Conservation (phyloP, 768 basidiomycete genomes). For the Cyclocybe cylindracea region DNA sequence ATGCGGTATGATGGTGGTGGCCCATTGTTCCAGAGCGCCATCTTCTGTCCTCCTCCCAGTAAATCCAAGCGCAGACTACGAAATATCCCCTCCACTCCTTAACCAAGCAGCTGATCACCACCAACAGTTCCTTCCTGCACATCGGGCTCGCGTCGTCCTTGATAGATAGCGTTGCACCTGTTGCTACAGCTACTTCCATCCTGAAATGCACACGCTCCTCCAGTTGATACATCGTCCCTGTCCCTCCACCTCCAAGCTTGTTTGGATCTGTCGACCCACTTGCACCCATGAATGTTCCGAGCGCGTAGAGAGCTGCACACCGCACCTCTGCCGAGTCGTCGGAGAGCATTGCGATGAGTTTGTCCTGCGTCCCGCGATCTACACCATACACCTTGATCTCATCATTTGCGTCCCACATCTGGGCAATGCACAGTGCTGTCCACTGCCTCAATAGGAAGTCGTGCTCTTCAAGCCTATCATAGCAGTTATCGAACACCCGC, state of each 20-base stretch:
- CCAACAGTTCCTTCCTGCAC: constrained; percentile 91
- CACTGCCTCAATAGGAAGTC: constrained; percentile 95
- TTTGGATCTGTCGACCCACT: constrained; percentile 69
- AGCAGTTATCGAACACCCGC: constrained; percentile 85
- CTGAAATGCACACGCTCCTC: constrained; percentile 81
- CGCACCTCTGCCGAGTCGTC: constrained; percentile 95
- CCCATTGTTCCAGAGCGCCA: constrained; percentile 48
- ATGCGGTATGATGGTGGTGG: constrained; percentile 23
- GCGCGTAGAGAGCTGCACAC: constrained; percentile 85
- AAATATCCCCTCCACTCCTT: constrained; percentile 98
- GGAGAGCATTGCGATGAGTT: constrained; percentile 72
- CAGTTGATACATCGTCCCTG: constrained; percentile 75
- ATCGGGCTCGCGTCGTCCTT: constrained; percentile 96
- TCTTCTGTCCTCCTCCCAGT: constrained; percentile 87
- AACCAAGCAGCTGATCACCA: constrained; percentile 89
- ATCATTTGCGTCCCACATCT: constrained; percentile 93
- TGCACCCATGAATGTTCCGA: constrained; percentile 93
- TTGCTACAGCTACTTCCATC: constrained; percentile 91
- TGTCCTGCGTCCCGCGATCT: constrained; percentile 77
- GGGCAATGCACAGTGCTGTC: constrained; percentile 90
- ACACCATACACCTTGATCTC: constrained; percentile 87
- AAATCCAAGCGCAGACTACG: constrained; percentile 94
- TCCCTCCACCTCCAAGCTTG: constrained; percentile 81
- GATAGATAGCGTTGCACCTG: constrained; percentile 83
- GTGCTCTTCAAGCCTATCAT: constrained; percentile 79